phyloP scores from a whole-genome alignment of 2,329 filamentous ascomycete genomes.

The Hymenoscyphus repandus region DNA sequence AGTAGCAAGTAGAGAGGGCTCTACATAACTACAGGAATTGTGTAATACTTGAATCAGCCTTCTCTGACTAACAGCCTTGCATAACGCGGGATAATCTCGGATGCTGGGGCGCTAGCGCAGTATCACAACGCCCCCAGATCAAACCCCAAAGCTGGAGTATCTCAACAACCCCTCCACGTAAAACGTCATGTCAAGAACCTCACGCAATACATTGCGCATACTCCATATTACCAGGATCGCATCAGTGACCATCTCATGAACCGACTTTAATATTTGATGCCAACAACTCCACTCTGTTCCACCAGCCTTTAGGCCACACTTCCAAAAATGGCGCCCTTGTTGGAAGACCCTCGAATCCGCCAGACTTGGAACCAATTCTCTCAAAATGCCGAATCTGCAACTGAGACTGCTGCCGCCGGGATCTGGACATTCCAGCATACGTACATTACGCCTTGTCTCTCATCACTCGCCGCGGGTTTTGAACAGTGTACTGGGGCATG shows the following conservation, averaged over 20 bases:
- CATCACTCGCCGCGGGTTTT: conserved; percentile 59
- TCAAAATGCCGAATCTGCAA: conserved; percentile 83
- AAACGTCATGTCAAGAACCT: conserved; percentile 2
- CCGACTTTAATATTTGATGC: no score
- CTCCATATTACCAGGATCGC: neutral
- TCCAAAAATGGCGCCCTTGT: conserved; percentile 36
- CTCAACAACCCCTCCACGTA: conserved; percentile 1
- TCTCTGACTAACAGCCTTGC: no score
- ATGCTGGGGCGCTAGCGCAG: no score
- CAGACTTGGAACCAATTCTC: conserved; percentile 92
- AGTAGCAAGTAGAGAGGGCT: no score
- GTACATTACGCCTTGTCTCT: conserved; percentile 79
- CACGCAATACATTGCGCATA: neutral
- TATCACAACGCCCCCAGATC: no score
- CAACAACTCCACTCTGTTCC: neutral
- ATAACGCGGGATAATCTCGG: no score
- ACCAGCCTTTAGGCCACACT: neutral
- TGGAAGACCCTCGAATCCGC: conserved; percentile 81
- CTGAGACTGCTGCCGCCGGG: conserved; percentile 84
- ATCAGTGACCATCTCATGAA: neutral
- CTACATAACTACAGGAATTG: no score
- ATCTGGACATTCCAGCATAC: conserved; percentile 85
- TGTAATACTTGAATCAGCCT: no score
- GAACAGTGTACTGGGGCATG: conserved; percentile 70
- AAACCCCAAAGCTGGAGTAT: neutral